Conservation (phyloP, 2,329 filamentous ascomycete species). For the Fusarium hostae region DNA sequence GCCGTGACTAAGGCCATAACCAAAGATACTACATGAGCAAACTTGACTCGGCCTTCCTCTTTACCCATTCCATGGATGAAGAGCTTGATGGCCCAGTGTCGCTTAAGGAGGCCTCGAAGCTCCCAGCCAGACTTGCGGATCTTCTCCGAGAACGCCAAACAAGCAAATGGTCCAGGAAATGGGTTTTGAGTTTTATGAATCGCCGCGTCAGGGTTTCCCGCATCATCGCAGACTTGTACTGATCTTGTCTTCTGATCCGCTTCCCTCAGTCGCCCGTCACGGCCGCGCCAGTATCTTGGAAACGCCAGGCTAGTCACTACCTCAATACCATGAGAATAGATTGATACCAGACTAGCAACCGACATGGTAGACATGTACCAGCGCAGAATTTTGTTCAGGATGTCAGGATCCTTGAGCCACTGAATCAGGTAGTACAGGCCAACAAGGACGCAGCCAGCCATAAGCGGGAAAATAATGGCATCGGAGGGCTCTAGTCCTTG, state of each 20-base stretch:
- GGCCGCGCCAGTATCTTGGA: slow-evolving; percentile 72
- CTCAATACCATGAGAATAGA: slow-evolving; percentile 78
- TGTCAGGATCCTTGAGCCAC: slow-evolving; percentile 82
- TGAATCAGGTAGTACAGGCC: slow-evolving; percentile 90
- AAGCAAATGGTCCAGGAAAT: slow-evolving; percentile 50
- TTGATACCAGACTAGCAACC: slow-evolving; percentile 77
- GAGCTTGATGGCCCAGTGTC: slow-evolving; percentile 63
- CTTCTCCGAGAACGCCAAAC: slow-evolving; percentile 46
- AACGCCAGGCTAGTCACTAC: slow-evolving; percentile 75
- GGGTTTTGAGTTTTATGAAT: slow-evolving; percentile 41
- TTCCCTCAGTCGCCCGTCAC: slow-evolving; percentile 56
- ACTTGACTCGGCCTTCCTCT: slow-evolving; percentile 62
- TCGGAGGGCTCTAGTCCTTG: slow-evolving; percentile 74
- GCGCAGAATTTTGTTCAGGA: slow-evolving; percentile 85
- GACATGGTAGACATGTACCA: slow-evolving; percentile 86
- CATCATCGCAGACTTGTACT: slow-evolving; percentile 53
- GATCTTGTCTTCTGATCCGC: slow-evolving; percentile 55
- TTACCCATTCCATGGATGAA: slow-evolving; percentile 62
- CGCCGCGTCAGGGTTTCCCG: slow-evolving; percentile 45
- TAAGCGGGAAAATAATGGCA: slow-evolving; percentile 84
- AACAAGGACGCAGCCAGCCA: slow-evolving; percentile 77
- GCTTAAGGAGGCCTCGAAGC: slow-evolving; percentile 60
- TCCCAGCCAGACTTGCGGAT: slow-evolving; percentile 55
- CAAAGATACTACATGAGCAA: slow-evolving; percentile 68
- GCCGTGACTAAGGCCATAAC: slow-evolving; percentile 64